A percentile compares a stretch with the other conserved stretches of the same genome.
phyloP scores from a whole-genome alignment of 192 early-diverging fungal species.

The Paraglomus occultum region DNA sequence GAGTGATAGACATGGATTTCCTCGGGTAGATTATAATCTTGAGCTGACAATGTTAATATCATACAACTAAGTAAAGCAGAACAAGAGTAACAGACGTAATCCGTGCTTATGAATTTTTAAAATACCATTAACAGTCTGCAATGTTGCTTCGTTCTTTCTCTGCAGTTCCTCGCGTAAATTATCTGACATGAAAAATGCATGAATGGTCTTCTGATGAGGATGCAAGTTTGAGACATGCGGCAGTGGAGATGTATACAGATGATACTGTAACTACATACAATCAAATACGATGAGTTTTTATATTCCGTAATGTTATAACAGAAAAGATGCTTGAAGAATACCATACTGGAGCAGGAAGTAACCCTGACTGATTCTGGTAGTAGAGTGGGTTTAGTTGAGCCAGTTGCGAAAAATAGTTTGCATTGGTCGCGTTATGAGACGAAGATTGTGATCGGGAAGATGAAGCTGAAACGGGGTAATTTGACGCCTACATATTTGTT shows the following conservation, averaged over 20 bases:
- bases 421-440: constrained; percentile 9
- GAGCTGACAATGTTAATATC: constrained; percentile 36
- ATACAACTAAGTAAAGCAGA: background rate
- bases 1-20: constrained; percentile 92
- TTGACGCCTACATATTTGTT: background rate
- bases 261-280: constrained; percentile 66
- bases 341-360: constrained; percentile 21
- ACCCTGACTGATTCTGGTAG: constrained; percentile 13
- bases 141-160: constrained; percentile 62
- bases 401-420: constrained; percentile 7
- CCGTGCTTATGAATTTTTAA: background rate
- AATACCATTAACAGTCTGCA: constrained; percentile 38
- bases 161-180: constrained; percentile 76
- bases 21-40: constrained; percentile 63
- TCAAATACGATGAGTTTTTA: background rate
- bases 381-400: constrained; percentile 12
- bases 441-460: background rate
- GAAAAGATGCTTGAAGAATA: constrained; percentile 14
- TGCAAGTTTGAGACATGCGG: constrained; percentile 67
- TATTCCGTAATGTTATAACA: constrained; percentile 4
- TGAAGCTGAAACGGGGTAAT: background rate
- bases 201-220: constrained; percentile 75
- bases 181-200: constrained; percentile 86
- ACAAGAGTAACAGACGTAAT: too few species aligned
- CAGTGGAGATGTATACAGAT: constrained; percentile 70